Base-by-base conservation (phyloP, 371 early-diverging fungal species). In the Mortierella sp. region DNA sequence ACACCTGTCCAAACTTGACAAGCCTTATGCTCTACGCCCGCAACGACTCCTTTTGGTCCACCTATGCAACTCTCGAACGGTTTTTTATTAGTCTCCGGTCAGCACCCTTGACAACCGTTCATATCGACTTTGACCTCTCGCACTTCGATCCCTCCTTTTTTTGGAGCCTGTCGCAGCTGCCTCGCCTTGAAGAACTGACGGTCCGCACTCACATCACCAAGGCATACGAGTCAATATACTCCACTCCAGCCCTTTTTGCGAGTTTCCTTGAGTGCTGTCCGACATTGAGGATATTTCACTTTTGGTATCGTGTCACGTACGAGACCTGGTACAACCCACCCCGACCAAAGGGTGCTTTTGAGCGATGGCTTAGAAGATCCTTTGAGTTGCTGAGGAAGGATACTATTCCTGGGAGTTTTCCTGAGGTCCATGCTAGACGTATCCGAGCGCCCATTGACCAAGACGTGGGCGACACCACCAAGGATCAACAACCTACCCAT, bases 111-210 rank as follows among this genome's bases (percentile, higher is more conserved):
- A 75, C 68, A 3, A 56, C 73, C 0, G 72, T 82, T 49, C 56
- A 68, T 43, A 55, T 82, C 38, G 72, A 72, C 27, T 71, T 82
- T 38, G 82, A 82, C 60, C 72, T 75, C 54, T 78, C 44, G n/a
- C 72, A 71, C 6, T 82, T 82, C 58, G 75, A 75, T 29, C 82
- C 78, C 16, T 72, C 75, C 78, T 78, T 78, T 55, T 75, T 82
- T 72, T 82, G 78, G 78, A 75, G 78, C 29, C 78, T 82, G 70
- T 77, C 78, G 2, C 75, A 65, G 14, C 49, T 77, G 24, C 75
- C 72, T 11, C 51, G 75, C 16, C 68, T 82, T 6, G 54, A 14
- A 27, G 56, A 58, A 4, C 48, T 82, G 10, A 72, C 75, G 8
- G 49, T 82, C 3, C 27, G 65, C 7, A 18, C 38, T 32, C 12